Evolutionary conservation across 129 eudicot species (phyloP), one percentile per base, ranked within the genome.

Genomic region (Flaveria trinervia): DNA sequence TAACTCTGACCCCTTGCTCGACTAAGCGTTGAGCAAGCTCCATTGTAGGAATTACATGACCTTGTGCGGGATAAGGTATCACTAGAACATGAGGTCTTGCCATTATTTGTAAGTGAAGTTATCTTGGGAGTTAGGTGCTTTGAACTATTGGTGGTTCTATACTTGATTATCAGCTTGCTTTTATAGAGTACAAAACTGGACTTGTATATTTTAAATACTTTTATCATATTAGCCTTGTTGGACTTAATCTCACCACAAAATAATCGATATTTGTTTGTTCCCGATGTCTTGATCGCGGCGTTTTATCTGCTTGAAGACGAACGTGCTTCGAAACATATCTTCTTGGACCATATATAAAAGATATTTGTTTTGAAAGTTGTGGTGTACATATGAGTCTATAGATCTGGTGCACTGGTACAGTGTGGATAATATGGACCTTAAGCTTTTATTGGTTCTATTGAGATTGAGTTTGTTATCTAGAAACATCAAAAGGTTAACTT

Each of bases 41-140:
- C 85, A 90, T 70, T 14, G 74, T 15, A 6, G 96, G 96, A 55
- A 90, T 85, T 13, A 90, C 92, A 80, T 90, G 92, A 61, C 96
- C 96, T 82, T 90, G 96, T 61, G 90, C 90, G 9, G 96, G 96
- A 80, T 81, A 89, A 16, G 93, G 90, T 65, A 86, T 70, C 23
- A 80, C 84, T 30, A 89, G 33, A 60, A 84, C 81, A 62, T 89
- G 84, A 43, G 84, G 52, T 26, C 5, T 73, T 65, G 71, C 55
- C 84, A 80, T 80, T 64, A 59, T 18, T 65, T 65, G 2, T 20
- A 10, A 44, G 57, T 57, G 60, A 69, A 54, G 71, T 13, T 69
- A 28, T 70, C 70, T 9, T 20, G 33, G 65, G 36, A 59, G 33
- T 62, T 28, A 10, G 1, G 41, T 36, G 41, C 41, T 23, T 4